A percentile compares a stretch with the other conserved stretches of the same genome.
phyloP scores from a whole-genome alignment of 1,139 yeast species.

The Scheffersomyces segobiensis region DNA sequence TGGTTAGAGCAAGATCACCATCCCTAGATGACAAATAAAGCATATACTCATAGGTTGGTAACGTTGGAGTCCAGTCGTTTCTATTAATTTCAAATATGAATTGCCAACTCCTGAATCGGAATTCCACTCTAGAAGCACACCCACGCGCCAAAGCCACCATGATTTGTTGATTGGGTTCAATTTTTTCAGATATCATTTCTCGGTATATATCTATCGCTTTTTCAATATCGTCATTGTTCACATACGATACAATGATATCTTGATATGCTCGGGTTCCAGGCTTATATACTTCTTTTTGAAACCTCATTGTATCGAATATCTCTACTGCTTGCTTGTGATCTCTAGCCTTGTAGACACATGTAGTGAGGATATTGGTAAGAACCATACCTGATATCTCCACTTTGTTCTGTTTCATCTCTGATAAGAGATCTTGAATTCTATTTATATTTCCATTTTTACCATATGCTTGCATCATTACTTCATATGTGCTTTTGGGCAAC shows the following conservation, averaged over 20 bases:
- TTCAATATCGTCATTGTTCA: slow-evolving; percentile 62
- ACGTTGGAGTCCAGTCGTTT: slow-evolving; percentile 47
- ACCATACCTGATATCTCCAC: slow-evolving; percentile 57
- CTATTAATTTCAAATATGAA: slow-evolving; percentile 68
- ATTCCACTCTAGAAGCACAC: slow-evolving; percentile 56
- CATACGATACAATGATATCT: slow-evolving; percentile 66
- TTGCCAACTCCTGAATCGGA: slow-evolving; percentile 70
- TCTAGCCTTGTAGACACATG: slow-evolving; percentile 56
- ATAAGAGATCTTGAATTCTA: slow-evolving; percentile 37
- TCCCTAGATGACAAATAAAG: slow-evolving; percentile 73
- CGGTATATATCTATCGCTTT: slow-evolving; percentile 73
- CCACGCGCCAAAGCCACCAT: slow-evolving; percentile 71
- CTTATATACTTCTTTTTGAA: slow-evolving; percentile 58
- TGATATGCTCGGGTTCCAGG: slow-evolving; percentile 73
- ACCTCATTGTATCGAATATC: slow-evolving; percentile 84
- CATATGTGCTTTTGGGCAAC: slow-evolving; percentile 29
- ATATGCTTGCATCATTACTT: slow-evolving; percentile 40
- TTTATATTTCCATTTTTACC: slow-evolving; percentile 35
- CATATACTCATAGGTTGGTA: slow-evolving; percentile 64
- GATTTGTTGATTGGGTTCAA: slow-evolving; percentile 45
- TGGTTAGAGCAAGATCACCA: slow-evolving; percentile 72
- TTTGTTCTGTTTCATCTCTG: slow-evolving; percentile 50
- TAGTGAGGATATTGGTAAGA: slow-evolving; percentile 64
- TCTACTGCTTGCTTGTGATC: slow-evolving; percentile 66
- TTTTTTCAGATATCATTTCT: slow-evolving; percentile 53